phyloP scores from a whole-genome alignment of 2,329 filamentous ascomycete genomes.

The Sporothrix phasma region DNA sequence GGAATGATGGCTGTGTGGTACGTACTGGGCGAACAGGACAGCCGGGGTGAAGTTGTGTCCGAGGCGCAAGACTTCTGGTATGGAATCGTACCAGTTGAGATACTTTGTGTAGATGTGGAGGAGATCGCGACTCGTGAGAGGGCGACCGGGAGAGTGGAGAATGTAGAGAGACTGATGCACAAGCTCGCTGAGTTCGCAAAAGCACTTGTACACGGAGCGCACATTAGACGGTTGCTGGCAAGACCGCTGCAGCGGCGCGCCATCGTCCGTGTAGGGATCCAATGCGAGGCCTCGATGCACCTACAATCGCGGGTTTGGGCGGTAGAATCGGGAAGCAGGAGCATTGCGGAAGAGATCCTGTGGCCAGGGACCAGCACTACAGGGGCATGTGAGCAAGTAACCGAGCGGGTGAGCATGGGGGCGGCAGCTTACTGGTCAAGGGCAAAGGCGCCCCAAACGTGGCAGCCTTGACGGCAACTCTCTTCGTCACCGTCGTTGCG shows the following conservation, averaged over 20 bases:
- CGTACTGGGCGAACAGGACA: constrained; percentile 65
- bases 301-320: constrained; percentile 50
- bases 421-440: constrained; percentile 47
- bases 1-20: constrained; percentile 16
- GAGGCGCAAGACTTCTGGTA: constrained; percentile 54
- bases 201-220: constrained; percentile 56
- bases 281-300: constrained; percentile 48
- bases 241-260: constrained; percentile 44
- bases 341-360: constrained; percentile 50
- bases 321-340: constrained; percentile 47
- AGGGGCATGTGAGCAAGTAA: too few relatives aligned
- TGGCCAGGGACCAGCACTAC: constrained; percentile 56
- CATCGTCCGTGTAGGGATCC: constrained; percentile 50
- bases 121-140: constrained; percentile 53
- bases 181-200: constrained; percentile 63
- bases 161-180: constrained; percentile 62
- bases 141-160: constrained; percentile 59
- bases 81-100: constrained; percentile 58
- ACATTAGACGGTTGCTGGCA: constrained; percentile 58
- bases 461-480: constrained; percentile 46
- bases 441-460: constrained; percentile 55
- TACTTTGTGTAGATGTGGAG: constrained; percentile 58
- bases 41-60: constrained; percentile 63
- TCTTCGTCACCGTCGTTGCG: constrained; percentile 44
- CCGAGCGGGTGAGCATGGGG: not conserved